A percentile compares a stretch with the other conserved stretches of the same genome.
phyloP scores from a whole-genome alignment of 768 basidiomycete genomes.

The Lyophyllum atratum region DNA sequence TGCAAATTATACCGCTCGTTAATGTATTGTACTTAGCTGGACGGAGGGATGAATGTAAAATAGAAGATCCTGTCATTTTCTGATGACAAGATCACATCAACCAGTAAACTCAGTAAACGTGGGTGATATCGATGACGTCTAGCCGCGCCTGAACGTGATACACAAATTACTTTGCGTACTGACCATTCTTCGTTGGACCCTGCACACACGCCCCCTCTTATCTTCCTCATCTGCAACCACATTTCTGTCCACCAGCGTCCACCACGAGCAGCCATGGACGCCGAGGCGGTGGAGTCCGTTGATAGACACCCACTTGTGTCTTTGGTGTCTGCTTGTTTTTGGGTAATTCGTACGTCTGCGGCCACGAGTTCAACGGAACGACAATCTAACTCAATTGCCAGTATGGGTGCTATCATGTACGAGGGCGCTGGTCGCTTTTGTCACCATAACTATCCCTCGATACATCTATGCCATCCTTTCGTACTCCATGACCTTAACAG shows the following conservation, averaged over 20 bases:
- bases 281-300: constrained; percentile 34
- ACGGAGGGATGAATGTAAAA: neutral
- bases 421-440: constrained; percentile 72
- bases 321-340: constrained; percentile 79
- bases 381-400: constrained; percentile 26
- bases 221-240: constrained; percentile 15
- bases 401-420: constrained; percentile 85
- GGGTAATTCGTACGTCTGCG: constrained; percentile 70
- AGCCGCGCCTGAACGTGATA: neutral
- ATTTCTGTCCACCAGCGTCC: constrained; percentile 1
- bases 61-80: neutral
- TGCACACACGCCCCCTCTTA: constrained; percentile 2
- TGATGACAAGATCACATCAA: constrained; percentile 5
- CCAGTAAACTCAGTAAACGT: neutral
- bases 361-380: constrained; percentile 7
- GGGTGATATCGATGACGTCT: constrained; percentile 9
- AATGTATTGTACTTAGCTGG: neutral
- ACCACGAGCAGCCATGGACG: constrained; percentile 32
- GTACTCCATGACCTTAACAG: constrained; percentile 89
- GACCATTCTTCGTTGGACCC: neutral
- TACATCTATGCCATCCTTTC: constrained; percentile 78
- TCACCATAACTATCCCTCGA: constrained; percentile 81
- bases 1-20: neutral
- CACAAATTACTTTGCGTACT: neutral
- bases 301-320: constrained; percentile 73